These are phyloP conservation scores for Lasiosphaeriaceae sp. DNA, from an alignment of 495 filamentous ascomycete genomes.

Conservation along the genomic window DNA sequence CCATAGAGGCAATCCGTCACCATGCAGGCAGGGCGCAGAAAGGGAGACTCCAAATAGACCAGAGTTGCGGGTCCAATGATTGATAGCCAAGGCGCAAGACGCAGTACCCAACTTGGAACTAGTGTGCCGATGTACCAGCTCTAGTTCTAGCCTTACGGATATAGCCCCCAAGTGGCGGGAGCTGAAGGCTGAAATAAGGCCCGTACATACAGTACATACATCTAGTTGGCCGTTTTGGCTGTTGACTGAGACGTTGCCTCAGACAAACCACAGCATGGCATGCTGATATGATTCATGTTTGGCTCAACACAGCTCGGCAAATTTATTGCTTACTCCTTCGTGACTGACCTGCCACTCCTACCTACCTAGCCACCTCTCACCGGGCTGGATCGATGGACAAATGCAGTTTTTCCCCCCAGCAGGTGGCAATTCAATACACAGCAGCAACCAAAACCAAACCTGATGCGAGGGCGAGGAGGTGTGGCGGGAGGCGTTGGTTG, in stretches of 20 bases:
- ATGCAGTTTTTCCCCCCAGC: no score
- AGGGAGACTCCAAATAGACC: slow-evolving; percentile 14
- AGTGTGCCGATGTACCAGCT: background rate
- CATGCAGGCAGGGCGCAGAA: slow-evolving; percentile 16
- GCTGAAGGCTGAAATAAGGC: slow-evolving; percentile 28
- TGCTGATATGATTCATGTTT: no score
- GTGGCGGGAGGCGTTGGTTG: no score
- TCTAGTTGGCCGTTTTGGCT: background rate
- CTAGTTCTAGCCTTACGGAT: background rate
- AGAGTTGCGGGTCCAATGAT: background rate
- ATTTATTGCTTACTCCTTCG: no score
- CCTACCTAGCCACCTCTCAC: no score
- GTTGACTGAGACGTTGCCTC: background rate
- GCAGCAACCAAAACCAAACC: no score
- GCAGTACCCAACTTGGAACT: background rate
- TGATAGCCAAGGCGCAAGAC: background rate
- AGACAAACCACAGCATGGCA: background rate
- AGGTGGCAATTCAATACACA: no score
- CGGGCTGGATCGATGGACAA: no score
- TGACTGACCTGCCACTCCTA: no score
- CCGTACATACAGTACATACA: background rate
- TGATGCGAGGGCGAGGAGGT: no score
- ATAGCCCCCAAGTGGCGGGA: slow-evolving; percentile 22
- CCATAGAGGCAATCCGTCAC: slow-evolving; percentile 12
- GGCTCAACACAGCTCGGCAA: no score